These are phyloP conservation scores for Alternaria burnsii DNA, from an alignment of 2,329 filamentous ascomycete species.

Conservation along the genomic window DNA sequence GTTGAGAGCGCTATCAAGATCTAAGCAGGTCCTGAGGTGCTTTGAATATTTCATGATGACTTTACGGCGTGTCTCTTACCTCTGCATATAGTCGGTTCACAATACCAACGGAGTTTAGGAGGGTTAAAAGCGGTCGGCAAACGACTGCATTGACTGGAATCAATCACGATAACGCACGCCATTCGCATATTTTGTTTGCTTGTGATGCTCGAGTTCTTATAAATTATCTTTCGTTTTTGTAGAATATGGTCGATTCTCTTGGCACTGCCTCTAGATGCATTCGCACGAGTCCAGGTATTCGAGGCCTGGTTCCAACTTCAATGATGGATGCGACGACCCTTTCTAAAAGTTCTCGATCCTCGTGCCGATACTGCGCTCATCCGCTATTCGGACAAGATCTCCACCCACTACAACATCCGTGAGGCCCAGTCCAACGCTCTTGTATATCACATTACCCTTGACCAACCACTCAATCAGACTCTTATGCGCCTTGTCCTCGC, in stretches of 20 bases:
- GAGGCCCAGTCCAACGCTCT: conserved; percentile 72
- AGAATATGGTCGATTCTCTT: not conserved
- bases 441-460: conserved; percentile 72
- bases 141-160: conserved; percentile 48
- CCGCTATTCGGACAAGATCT: conserved; percentile 65
- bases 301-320: not conserved
- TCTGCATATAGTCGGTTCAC: conserved; percentile 52
- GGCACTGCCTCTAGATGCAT: conserved; percentile 1
- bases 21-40: conserved; percentile 63
- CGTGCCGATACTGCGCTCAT: conserved; percentile 63
- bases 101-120: conserved; percentile 53
- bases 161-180: conserved; percentile 46
- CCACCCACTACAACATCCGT: conserved; percentile 73
- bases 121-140: conserved; percentile 48
- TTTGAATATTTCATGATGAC: conserved; percentile 40
- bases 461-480: conserved; percentile 67
- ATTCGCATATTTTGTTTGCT: conserved; percentile 31
- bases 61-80: conserved; percentile 52
- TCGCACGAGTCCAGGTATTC: conserved; percentile 11
- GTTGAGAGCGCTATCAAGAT: conserved; percentile 97
- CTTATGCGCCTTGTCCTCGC: conserved; percentile 46
- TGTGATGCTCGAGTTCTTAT: conserved; percentile 22
- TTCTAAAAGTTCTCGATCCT: conserved; percentile 59
- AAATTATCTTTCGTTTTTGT: not conserved
- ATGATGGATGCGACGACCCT: conserved; percentile 3